Evolutionary conservation across 495 filamentous ascomycete species (phyloP), one percentile per base, ranked within the genome.

Genomic region (Chaetomium cochliodes): DNA sequence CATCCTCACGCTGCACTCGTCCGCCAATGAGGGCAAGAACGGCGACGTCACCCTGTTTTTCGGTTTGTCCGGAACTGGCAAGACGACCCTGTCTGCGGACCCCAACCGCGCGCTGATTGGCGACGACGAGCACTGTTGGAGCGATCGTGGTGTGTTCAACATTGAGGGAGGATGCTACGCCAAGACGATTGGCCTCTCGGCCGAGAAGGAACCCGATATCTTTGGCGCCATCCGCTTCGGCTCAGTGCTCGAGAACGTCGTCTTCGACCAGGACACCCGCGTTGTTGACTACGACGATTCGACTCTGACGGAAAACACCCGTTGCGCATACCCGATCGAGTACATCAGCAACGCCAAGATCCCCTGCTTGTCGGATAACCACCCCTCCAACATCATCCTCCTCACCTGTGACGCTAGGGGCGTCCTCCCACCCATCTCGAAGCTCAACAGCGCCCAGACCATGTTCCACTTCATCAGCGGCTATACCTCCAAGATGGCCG

Each of bases 401-500:
- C 87, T 98, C 67, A 98, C 96, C 64, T 98, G 94, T 77, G 94
- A 98, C 77, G 94, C 96, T 65, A 90, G 96, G 69, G 94, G 96
- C 81, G 94, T 98, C 11, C 88, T 98, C 37, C 94, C 94, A 49
- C 96, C 96, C 47, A 98, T 98, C 81, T 96, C 92, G 70, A 98
- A 98, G 85, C 88, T 98, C 74, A 89, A 89, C 83, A 86, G 88
- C 70, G 90, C 92, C 72, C 94, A 98, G 81, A 96, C 91, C 74
- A 98, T 98, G 93, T 98, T 97, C 87, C 94, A 98, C 86, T 98
- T 98, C 86, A 98, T 98, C 78, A 94, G 90, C 22, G 94, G 94
- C 73, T 98, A 98, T 84, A 98, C 94, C 62, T 98, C 96, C 72
- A 98, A 98, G 88, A 98, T 98, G 96, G 96, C 93, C 66, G 94